A percentile compares a stretch with the other conserved stretches of the same genome.
phyloP scores from a whole-genome alignment of 1,139 yeast genomes.

The Geotrichum cucujoidarum region DNA sequence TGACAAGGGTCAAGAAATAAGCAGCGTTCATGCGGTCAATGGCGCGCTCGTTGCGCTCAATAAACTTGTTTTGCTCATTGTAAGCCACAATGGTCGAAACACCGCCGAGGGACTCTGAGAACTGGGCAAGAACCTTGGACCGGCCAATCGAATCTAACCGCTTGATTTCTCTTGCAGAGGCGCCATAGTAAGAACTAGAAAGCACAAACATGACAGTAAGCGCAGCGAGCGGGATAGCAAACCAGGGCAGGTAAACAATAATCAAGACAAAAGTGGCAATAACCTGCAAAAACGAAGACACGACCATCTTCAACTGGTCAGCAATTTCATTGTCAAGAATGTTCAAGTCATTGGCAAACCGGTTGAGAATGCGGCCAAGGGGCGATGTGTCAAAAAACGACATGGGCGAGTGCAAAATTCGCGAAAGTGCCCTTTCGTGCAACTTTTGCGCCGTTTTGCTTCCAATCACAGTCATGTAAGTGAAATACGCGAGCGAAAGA shows the following conservation, averaged over 20 bases:
- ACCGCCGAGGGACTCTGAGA: slow-evolving; percentile 71
- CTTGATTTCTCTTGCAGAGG: slow-evolving; percentile 77
- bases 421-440: slow-evolving; percentile 49
- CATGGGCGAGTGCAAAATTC: slow-evolving; percentile 73
- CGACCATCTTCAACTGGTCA: slow-evolving; percentile 42
- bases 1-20: slow-evolving; percentile 57
- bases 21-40: slow-evolving; percentile 69
- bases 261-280: slow-evolving; percentile 64
- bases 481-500: slow-evolving; percentile 42
- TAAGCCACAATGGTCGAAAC: slow-evolving; percentile 66
- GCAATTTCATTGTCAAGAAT: slow-evolving; percentile 65
- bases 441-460: slow-evolving; percentile 40
- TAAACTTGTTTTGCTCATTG: slow-evolving; percentile 45
- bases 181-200: slow-evolving; percentile 60
- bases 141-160: slow-evolving; percentile 74
- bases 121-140: slow-evolving; percentile 71
- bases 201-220: slow-evolving; percentile 44
- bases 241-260: slow-evolving; percentile 70
- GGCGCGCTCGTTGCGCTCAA: slow-evolving; percentile 45
- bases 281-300: slow-evolving; percentile 48
- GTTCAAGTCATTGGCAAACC: slow-evolving; percentile 81
- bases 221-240: slow-evolving; percentile 64
- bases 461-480: slow-evolving; percentile 47
- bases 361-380: slow-evolving; percentile 61
- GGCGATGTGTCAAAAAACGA: slow-evolving; percentile 64